A percentile compares a stretch with the other conserved stretches of the same genome.
These are phyloP conservation scores for Dactylellina sp. DNA, from an alignment of 2,329 filamentous ascomycete genomes.

Conservation along the genomic window DNA sequence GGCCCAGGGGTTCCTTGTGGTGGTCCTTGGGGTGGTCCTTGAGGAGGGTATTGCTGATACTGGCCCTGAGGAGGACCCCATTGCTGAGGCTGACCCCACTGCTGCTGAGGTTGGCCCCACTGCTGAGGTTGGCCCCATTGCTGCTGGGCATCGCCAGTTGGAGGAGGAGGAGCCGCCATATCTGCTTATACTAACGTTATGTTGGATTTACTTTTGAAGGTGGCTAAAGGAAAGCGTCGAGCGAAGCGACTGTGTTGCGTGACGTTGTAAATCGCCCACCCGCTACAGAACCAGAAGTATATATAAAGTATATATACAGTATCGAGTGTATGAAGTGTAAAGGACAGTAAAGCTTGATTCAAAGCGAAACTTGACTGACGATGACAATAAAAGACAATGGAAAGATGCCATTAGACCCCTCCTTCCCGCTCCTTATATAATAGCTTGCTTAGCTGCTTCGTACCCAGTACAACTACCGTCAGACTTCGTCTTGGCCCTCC, in stretches of 20 bases:
- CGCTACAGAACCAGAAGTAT: no score
- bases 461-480: no score
- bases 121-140: no score
- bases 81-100: slow-evolving; percentile 22
- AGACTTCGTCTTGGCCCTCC: no score
- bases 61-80: slow-evolving; percentile 13
- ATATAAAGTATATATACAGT: not conserved
- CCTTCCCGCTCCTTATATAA: not conserved
- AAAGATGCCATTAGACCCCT: not conserved
- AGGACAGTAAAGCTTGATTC: no score
- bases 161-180: slow-evolving; percentile 18
- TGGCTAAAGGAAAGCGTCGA: no score
- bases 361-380: no score
- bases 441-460: no score
- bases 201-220: not conserved
- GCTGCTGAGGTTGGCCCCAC: slow-evolving; percentile 23
- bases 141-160: slow-evolving; percentile 21
- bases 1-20: not conserved
- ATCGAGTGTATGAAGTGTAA: not conserved
- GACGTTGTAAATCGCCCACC: not conserved
- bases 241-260: not conserved
- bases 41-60: not conserved
- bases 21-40: slow-evolving; percentile 18
- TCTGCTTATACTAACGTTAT: not conserved
- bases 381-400: no score